Evolutionary conservation across 805 yeast genomes (phyloP), one percentile per base, ranked within the genome.

Genomic region (Wickerhamiella occidentalis): DNA sequence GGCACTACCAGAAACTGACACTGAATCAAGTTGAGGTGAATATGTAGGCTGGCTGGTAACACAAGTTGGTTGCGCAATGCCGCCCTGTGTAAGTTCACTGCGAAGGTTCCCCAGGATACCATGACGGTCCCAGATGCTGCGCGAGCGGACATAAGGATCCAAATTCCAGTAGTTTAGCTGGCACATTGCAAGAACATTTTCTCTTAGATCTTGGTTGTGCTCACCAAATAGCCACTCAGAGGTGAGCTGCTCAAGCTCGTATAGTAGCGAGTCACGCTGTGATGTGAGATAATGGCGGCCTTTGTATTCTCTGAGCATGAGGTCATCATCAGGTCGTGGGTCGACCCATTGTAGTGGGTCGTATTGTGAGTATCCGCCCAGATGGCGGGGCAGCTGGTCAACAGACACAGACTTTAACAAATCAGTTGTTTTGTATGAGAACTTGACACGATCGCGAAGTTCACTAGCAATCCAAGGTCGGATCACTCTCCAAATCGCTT

Each of bases 141-240:
- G 79, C 42, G 82, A 78, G 65, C 98, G 79, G 43, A 86, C 64
- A 56, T 82, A 87, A 1, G 92, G 92, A 60, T 92, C 97, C 50
- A 85, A 65, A 44, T 68, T 63, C 61, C 76, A 72, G 66, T 82
- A 88, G 61, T 85, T 84, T 22, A 82, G 44, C 19, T 22, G 23
- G 21, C 30, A 22, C 30, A 22, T 22, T 11, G 44, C 23, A 3
- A 40, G 33, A 6, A 40, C 44, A 15, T 40, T 40, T 8, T 25
- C 44, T 23, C 44, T 22, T 12, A 23, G 19, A 13, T 40, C 18
- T 7, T 12, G 3, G n/a, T 40, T 40, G 18, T 21, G 25, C 30
- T 45, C 47, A 17, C 30, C 47, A 25, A 23, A 28, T 3, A 48
- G 6, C 51, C 51, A 48, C 19, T 33, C 43, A 15, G 26, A 9